A percentile compares a stretch with the other conserved stretches of the same genome.
These are phyloP conservation scores for Podospora tetraspora DNA, from an alignment of 495 filamentous ascomycete genomes.

Conservation along the genomic window DNA sequence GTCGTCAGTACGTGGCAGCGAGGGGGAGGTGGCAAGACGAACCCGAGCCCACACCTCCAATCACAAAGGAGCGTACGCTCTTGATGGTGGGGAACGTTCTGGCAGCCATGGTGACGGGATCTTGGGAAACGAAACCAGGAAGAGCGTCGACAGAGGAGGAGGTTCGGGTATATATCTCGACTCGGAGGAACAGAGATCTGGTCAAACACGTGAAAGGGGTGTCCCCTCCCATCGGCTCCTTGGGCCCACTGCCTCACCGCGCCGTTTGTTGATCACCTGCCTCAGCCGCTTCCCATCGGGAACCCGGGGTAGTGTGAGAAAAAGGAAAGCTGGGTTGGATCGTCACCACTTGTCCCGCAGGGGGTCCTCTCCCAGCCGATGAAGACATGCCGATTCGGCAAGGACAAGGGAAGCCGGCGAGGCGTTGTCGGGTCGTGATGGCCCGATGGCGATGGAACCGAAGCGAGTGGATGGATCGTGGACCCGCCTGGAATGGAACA, in stretches of 20 bases:
- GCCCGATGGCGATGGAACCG: slow-evolving; percentile 15
- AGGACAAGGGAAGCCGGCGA: slow-evolving; percentile 3
- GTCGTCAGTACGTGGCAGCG: neutral
- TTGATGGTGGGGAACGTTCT: slow-evolving; percentile 68
- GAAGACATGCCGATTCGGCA: neutral
- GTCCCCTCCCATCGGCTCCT: neutral
- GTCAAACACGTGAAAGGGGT: neutral
- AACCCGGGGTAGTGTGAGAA: neutral
- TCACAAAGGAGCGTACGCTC: slow-evolving; percentile 71
- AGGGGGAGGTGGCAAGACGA: neutral
- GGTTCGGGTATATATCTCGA: slow-evolving; percentile 1
- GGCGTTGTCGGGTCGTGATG: slow-evolving; percentile 19
- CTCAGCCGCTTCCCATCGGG: neutral
- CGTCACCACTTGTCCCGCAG: neutral
- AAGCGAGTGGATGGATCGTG: neutral
- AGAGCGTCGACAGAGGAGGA: neutral
- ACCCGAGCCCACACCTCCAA: slow-evolving; percentile 79
- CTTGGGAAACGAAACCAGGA: neutral
- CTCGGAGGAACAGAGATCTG: neutral
- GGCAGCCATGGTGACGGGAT: slow-evolving; percentile 35
- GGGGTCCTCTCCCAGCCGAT: neutral
- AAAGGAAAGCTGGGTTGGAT: neutral
- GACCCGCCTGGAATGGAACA: neutral
- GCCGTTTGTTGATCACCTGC: neutral
- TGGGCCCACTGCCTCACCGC: neutral